Evolutionary conservation across 2,329 filamentous ascomycete species (phyloP), one percentile per base, ranked within the genome.

Genomic region (Apiospora aurea): DNA sequence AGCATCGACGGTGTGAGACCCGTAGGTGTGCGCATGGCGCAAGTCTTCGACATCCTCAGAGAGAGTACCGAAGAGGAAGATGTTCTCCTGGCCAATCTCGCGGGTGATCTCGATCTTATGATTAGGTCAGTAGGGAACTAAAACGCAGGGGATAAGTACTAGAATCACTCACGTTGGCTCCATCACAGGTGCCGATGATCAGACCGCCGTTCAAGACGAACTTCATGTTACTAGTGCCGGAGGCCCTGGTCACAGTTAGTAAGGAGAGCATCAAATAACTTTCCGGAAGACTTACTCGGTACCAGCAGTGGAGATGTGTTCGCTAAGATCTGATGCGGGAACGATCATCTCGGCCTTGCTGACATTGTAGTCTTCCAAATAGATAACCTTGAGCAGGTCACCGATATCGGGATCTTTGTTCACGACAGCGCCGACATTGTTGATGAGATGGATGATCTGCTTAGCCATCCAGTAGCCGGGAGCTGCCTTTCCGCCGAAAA

Each of bases 401-500:
- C 96, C 96, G 79, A 98, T 92, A 46, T 98, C 96, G 61, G 90
- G 87, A 79, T 99, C 96, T 53, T 94, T 93, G 86, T 99, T 99
- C 77, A 99, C 92, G 2, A 98, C 93, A 21, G 90, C 85, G 4
- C 94, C 95, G 38, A 98, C 96, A 74, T 91, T 92, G 85, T 98
- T 98, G 86, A 99, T 92, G 72, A 99, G 89, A 81, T 98, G 96
- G 78, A 99, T 99, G 76, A 98, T 95, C 53, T 96, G 97, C 89
- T 99, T 99, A 49, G 96, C 96, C 96, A 98, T 99, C 96, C 96
- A 99, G 87, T 99, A 99, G 21, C 96, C 96, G 0, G 96, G 96
- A 1, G 96, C 96, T 38, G 96, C 96, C 85, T 99, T 99, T 78
- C 96, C 96, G 80, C 96, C 96, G 81, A 99, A 98, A 82, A 99